Base-by-base conservation (phyloP, 169 alveolate genomes). In the Cryptosporidium ubiquitum region DNA sequence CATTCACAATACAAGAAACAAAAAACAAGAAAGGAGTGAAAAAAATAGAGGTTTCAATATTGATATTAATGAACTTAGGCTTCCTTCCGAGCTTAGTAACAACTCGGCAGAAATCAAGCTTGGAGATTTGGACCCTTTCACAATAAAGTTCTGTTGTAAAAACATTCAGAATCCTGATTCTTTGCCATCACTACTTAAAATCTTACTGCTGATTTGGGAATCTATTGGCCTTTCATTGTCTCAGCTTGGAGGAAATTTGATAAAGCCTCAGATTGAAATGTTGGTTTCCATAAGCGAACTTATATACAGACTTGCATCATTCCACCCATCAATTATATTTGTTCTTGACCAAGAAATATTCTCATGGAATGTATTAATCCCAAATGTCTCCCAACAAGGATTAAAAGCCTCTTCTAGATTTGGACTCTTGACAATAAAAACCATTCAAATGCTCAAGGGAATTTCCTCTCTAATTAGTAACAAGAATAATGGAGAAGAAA, bases 361-460 rank as follows among this genome's bases (percentile, higher is more conserved):
- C 18, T 47, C 60, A 9, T 79, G 79, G 75, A 61, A 79, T 14
- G 64, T 69, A 20, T 26, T 79, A 2, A 57, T 79, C 23, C 89
- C 89, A 18, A 61, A 58, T 64, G 42, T 12, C 20, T 42, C 84
- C 23, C 64, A 44, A 42, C 57, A 39, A 5, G 64, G 58, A 69
- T 35, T 52, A 23, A 26, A 73, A 26, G 3, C 79, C 12, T 58
- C 68, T 4, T 5, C 68, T 18, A 57, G 75, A 64, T 64, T 61
- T 79, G 89, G 89, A 10, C 23, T 79, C n/a, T 5, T 79, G 14
- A 26, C 89, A 4, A 79, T 79, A 5, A 79, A 79, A n/a, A n/a
- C 33, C n/a, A 31, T 79, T 14, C 75, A 61, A 44, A 40, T 47
- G 40, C 66, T 79, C 0, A 79, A 66, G 40, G 89, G 89, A 31